Base-by-base conservation (phyloP, 2,329 filamentous ascomycete species). In the Trichophyton rubrum region DNA sequence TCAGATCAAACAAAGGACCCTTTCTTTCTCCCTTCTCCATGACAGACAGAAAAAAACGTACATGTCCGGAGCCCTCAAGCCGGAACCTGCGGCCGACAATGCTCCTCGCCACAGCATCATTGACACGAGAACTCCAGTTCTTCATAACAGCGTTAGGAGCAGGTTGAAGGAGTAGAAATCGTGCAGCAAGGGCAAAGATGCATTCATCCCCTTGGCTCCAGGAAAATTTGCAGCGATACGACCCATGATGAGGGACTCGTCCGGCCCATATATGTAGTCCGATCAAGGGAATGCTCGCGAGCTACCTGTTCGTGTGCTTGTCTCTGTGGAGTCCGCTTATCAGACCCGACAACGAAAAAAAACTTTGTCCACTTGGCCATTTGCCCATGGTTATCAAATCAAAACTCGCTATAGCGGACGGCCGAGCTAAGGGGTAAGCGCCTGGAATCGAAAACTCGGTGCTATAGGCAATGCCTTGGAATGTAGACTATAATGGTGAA, bases 61-160 rank as follows among this genome's bases (percentile, higher is more conserved):
- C 87, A 81, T 92, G 88, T 68, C 89, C 89, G 43, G 83, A 90
- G 65, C 88, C 88, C 64, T 95, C 89, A 45, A 95, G 82, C 66
- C 84, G 83, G 75, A 95, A 95, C 77, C 85, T 88, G 66, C 79
- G 78, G 64, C 88, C 88, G 62, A 90, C 79, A 38, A 79, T 72
- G 69, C 85, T 85, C 64, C 75, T 76, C 63, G 87, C 88, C 66
- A 90, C 80, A 62, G 75, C 79, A 64, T 69, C 68, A 70, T 86
- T 85, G 70, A 77, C 68, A 3, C 68, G 76, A 13, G 82, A 72
- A 59, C 78, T 68, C 78, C 78, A 81, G 67, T 71, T 58, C 55
- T 58, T 60, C 62, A 64, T 61, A 13, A 38, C 33, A 4, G 33
- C 33, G 33, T 38, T 13, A 38, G 33, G 33, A 38, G 33, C 33